Evolutionary conservation across 2,329 filamentous ascomycete genomes (phyloP).

Genomic region (Cyphellophora europaea): DNA sequence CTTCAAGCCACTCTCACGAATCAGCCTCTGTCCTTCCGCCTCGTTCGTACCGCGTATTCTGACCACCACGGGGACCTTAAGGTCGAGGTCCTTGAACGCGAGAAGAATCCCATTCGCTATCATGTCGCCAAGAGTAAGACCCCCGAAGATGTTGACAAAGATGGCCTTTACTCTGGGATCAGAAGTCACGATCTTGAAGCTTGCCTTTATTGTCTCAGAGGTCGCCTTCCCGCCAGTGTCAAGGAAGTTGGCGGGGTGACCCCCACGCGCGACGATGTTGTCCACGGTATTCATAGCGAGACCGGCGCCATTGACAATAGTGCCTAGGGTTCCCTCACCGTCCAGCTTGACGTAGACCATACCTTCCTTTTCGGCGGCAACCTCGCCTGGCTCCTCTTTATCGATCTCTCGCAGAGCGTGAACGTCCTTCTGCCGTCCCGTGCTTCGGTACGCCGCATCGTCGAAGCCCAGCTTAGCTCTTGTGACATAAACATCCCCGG

Average conservation of each 20-base stretch:
- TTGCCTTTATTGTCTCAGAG: constrained; percentile 65
- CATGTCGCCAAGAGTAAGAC: constrained; percentile 68
- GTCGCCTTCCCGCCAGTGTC: constrained; percentile 88
- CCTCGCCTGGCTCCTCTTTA: constrained; percentile 45
- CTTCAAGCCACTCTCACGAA: constrained; percentile 57
- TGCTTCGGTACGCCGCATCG: constrained; percentile 57
- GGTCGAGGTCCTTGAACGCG: constrained; percentile 60
- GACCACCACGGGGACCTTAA: constrained; percentile 66
- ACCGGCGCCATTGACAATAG: constrained; percentile 73
- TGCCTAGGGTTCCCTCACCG: constrained; percentile 58
- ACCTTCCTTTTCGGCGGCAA: constrained; percentile 57
- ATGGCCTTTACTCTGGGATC: constrained; percentile 65
- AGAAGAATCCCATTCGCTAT: constrained; percentile 66
- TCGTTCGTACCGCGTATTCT: constrained; percentile 68
- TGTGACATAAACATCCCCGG: constrained; percentile 39
- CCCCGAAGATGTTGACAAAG: constrained; percentile 64
- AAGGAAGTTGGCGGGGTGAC: constrained; percentile 70
- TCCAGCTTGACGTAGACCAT: constrained; percentile 67
- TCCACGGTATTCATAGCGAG: constrained; percentile 89
- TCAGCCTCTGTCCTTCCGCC: constrained; percentile 58
- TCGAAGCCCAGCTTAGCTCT: constrained; percentile 57
- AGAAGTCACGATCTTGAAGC: constrained; percentile 62
- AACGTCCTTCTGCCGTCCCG: constrained; percentile 51
- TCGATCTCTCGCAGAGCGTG: constrained; percentile 47
- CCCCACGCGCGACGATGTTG: constrained; percentile 59